These are phyloP conservation scores for Salix udensis DNA, from an alignment of 345 rosid species.

Conservation along the genomic window DNA sequence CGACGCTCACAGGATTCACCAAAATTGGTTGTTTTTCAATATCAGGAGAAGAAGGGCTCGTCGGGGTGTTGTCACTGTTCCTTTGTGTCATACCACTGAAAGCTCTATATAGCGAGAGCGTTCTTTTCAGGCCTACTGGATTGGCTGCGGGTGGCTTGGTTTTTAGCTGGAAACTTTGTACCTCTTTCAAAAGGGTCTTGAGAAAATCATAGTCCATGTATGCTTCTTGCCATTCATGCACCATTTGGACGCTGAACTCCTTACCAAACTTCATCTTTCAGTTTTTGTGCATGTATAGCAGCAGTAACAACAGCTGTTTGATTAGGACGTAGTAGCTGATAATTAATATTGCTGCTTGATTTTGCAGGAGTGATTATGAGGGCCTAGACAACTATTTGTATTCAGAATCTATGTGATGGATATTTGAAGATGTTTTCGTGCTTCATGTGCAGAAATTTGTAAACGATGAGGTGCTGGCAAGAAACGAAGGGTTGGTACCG, in stretches of 20 bases:
- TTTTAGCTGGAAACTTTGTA: slow-evolving; percentile 38
- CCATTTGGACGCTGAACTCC: slow-evolving; percentile 61
- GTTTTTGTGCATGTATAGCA: background rate
- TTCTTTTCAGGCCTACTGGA: slow-evolving; percentile 31
- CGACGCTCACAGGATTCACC: slow-evolving; percentile 30
- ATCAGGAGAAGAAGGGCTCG: slow-evolving; percentile 17
- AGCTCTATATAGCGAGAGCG: slow-evolving; percentile 46
- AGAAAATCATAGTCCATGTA: slow-evolving; percentile 57
- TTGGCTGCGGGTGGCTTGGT: slow-evolving; percentile 23
- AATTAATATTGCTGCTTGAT: background rate
- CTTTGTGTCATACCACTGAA: slow-evolving; percentile 52
- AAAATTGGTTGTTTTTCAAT: slow-evolving; percentile 44
- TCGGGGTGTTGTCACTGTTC: background rate
- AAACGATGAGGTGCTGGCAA: too few relatives aligned
- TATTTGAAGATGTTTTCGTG: background rate
- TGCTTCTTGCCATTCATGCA: slow-evolving; percentile 75
- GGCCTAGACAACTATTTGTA: background rate
- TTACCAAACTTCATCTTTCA: slow-evolving; percentile 71
- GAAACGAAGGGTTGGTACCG: background rate
- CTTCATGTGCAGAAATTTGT: too few relatives aligned
- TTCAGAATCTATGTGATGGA: background rate
- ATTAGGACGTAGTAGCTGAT: background rate
- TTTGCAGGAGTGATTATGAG: background rate
- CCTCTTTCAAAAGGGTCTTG: slow-evolving; percentile 52
- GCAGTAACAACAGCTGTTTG: background rate